Percentiles rank a stretch among this genome's conserved stretches.
These are phyloP conservation scores for Sclerotinia borealis DNA, from an alignment of 2,329 filamentous ascomycete genomes.

Conservation along the genomic window DNA sequence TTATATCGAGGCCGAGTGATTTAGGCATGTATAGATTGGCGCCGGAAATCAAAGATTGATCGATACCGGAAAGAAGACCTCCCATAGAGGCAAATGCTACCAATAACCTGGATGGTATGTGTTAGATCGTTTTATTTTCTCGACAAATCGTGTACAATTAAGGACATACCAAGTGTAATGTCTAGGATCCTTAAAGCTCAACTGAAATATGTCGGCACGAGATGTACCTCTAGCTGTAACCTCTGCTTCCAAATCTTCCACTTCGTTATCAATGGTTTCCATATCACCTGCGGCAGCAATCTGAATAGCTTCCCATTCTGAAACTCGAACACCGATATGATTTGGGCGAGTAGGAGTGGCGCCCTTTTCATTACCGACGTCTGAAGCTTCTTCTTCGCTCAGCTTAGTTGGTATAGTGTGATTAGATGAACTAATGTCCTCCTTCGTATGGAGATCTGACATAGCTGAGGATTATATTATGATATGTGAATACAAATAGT, in stretches of 20 bases:
- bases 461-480: not conserved
- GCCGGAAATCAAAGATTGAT: conserved; percentile 67
- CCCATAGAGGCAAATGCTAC: conserved; percentile 66
- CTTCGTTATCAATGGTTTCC: conserved; percentile 32
- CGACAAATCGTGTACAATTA: not conserved
- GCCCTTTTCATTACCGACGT: not conserved
- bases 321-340: conserved; percentile 16
- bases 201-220: conserved; percentile 39
- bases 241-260: conserved; percentile 31
- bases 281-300: conserved; percentile 28
- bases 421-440: not conserved
- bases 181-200: conserved; percentile 55
- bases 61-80: conserved; percentile 64
- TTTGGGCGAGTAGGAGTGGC: not conserved
- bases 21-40: conserved; percentile 60
- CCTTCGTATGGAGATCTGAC: conserved; percentile 1
- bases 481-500: not conserved
- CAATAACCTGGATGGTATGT: not conserved
- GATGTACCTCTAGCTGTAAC: conserved; percentile 24
- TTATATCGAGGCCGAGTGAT: conserved; percentile 44
- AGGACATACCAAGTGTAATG: conserved; percentile 48
- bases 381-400: not conserved
- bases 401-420: not conserved
- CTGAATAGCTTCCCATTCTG: conserved; percentile 31
- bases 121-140: not conserved